A percentile compares a stretch with the other conserved stretches of the same genome.
These are phyloP conservation scores for Xylaria telfairii DNA, from an alignment of 495 filamentous ascomycete genomes.

Conservation along the genomic window DNA sequence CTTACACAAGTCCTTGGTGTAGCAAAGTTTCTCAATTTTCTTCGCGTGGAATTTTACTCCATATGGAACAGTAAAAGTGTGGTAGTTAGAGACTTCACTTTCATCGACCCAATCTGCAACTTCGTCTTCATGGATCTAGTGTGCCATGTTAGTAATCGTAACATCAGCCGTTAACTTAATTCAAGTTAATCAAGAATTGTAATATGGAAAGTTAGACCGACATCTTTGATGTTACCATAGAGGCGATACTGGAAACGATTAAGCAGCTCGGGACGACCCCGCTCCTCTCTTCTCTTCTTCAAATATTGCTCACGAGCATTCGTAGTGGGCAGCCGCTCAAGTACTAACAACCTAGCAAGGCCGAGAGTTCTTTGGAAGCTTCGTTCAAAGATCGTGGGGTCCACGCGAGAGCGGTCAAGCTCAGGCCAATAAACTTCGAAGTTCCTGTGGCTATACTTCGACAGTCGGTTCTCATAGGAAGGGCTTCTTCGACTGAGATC, in stretches of 20 bases:
- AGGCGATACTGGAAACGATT: constrained; percentile 41
- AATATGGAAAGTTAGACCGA: constrained; percentile 27
- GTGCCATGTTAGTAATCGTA: neutral
- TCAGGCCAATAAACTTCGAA: constrained; percentile 82
- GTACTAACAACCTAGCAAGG: constrained; percentile 78
- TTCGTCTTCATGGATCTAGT: constrained; percentile 66
- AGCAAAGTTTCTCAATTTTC: constrained; percentile 78
- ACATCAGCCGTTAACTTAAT: neutral
- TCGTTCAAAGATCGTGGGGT: constrained; percentile 84
- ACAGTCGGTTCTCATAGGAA: constrained; percentile 86
- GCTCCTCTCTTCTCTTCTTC: constrained; percentile 67
- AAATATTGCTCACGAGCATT: constrained; percentile 70
- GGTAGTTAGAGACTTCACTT: constrained; percentile 76
- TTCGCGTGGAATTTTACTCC: constrained; percentile 70
- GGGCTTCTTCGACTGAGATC: constrained; percentile 80
- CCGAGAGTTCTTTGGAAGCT: constrained; percentile 75
- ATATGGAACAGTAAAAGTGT: constrained; percentile 81
- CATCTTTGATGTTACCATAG: constrained; percentile 71
- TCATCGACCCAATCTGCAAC: constrained; percentile 79
- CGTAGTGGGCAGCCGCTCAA: constrained; percentile 74
- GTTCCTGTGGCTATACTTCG: constrained; percentile 81
- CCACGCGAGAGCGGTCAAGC: constrained; percentile 72
- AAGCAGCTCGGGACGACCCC: constrained; percentile 61
- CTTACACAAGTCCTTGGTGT: constrained; percentile 71
- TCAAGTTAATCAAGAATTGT: neutral